Evolutionary conservation across 352 stramenopile genomes (phyloP).

Genomic region (Globisporangium takayamanum): DNA sequence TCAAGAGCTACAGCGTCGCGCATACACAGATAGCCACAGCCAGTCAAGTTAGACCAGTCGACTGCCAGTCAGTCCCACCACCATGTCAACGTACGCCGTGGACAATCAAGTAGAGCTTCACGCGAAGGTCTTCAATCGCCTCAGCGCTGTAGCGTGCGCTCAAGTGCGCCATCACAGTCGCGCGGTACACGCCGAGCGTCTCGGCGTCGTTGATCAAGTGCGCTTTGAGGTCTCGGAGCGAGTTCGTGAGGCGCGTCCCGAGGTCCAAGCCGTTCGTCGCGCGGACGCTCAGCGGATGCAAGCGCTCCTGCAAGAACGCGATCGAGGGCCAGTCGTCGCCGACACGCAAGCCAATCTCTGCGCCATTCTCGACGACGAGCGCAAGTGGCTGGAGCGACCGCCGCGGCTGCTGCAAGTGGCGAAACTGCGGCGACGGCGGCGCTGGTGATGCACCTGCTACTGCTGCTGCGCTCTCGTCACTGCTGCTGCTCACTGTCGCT

Average conservation of each 20-base stretch:
- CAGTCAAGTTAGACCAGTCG: background rate
- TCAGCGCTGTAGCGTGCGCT: conserved; percentile 12
- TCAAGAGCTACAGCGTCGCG: conserved; percentile 29
- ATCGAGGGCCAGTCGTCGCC: conserved; percentile 42
- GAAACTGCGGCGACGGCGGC: background rate
- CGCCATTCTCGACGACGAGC: conserved; percentile 40
- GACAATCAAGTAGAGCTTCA: conserved; percentile 58
- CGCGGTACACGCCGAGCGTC: conserved; percentile 39
- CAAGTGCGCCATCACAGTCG: conserved; percentile 35
- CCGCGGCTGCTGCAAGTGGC: background rate
- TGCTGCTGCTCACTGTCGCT: background rate
- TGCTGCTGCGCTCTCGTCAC: background rate
- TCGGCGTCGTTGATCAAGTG: conserved; percentile 73
- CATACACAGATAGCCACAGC: background rate
- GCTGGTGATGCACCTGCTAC: background rate
- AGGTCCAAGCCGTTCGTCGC: conserved; percentile 59
- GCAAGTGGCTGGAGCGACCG: background rate
- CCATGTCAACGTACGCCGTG: conserved; percentile 27
- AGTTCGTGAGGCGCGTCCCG: conserved; percentile 53
- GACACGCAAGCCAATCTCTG: conserved; percentile 32
- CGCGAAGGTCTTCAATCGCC: conserved; percentile 23
- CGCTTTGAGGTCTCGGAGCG: conserved; percentile 63
- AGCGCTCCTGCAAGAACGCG: conserved; percentile 41
- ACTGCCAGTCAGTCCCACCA: background rate
- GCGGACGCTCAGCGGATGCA: conserved; percentile 44